These are phyloP conservation scores for Fusarium neocosmosporiellum DNA, from an alignment of 2,329 filamentous ascomycete genomes.

Conservation along the genomic window DNA sequence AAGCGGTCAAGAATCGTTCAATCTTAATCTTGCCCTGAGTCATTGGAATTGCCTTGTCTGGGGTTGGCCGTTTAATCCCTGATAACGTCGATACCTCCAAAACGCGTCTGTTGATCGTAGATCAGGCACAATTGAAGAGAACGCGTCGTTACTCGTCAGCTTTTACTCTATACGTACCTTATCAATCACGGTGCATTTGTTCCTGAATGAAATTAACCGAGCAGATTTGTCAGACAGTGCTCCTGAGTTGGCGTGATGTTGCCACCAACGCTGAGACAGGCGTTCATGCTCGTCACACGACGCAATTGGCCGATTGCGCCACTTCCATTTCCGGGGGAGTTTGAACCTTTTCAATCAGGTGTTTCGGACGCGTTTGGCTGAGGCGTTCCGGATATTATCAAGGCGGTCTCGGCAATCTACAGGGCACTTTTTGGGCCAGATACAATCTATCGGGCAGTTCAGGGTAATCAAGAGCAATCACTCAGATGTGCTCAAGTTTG, in stretches of 20 bases:
- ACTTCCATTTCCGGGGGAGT: neutral
- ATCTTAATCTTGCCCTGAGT: neutral
- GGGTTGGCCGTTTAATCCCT: neutral
- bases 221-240: neutral
- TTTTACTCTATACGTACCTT: neutral
- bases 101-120: neutral
- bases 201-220: neutral
- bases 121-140: neutral
- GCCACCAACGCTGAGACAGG: neutral
- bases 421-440: neutral
- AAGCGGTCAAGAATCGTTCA: slow-evolving; percentile 15
- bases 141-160: neutral
- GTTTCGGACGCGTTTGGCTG: neutral
- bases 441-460: neutral
- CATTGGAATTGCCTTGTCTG: neutral
- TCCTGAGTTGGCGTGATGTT: neutral
- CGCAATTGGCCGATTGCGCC: neutral
- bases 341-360: neutral
- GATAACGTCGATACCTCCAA: neutral
- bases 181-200: neutral
- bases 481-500: neutral
- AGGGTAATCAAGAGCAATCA: neutral
- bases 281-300: neutral
- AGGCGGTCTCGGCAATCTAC: neutral
- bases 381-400: neutral